phyloP scores from a whole-genome alignment of 2,329 filamentous ascomycete species.

The Claviceps sp. region DNA sequence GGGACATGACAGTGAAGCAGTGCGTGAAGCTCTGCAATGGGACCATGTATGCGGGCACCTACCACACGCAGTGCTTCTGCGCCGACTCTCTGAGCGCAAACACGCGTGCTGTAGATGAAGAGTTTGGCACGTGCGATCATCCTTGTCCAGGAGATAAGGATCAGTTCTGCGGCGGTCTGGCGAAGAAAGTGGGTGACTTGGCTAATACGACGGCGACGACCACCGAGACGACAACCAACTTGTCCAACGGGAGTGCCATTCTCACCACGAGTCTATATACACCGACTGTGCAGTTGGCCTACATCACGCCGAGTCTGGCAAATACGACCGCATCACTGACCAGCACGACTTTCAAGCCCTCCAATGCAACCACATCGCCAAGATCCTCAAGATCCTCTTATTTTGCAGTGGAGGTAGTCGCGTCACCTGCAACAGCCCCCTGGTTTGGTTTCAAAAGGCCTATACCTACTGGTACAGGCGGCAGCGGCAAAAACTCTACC shows the following conservation, averaged over 20 bases:
- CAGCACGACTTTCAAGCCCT: neutral
- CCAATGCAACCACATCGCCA: neutral
- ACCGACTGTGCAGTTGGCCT: neutral
- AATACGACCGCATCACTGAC: neutral
- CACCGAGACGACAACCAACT: neutral
- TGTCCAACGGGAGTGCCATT: too few relatives aligned
- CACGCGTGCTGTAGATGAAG: constrained; percentile 18
- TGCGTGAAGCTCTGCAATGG: constrained; percentile 26
- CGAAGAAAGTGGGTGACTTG: constrained; percentile 2
- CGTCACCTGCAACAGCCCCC: too few relatives aligned
- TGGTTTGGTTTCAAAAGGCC: neutral
- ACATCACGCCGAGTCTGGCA: neutral
- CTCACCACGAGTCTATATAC: too few relatives aligned
- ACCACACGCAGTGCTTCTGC: constrained; percentile 31
- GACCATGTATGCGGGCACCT: constrained; percentile 26
- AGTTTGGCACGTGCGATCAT: constrained; percentile 17
- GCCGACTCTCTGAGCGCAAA: constrained; percentile 25
- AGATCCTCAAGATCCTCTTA: too few relatives aligned
- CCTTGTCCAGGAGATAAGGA: constrained; percentile 27
- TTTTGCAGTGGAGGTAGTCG: too few relatives aligned
- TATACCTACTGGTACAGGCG: neutral
- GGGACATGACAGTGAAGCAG: constrained; percentile 25
- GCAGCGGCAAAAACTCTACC: neutral
- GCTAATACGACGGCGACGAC: constrained; percentile 2
- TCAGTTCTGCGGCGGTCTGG: constrained; percentile 29